These are phyloP conservation scores for Hypomyces perniciosus DNA, from an alignment of 2,329 filamentous ascomycete species.

Conservation along the genomic window DNA sequence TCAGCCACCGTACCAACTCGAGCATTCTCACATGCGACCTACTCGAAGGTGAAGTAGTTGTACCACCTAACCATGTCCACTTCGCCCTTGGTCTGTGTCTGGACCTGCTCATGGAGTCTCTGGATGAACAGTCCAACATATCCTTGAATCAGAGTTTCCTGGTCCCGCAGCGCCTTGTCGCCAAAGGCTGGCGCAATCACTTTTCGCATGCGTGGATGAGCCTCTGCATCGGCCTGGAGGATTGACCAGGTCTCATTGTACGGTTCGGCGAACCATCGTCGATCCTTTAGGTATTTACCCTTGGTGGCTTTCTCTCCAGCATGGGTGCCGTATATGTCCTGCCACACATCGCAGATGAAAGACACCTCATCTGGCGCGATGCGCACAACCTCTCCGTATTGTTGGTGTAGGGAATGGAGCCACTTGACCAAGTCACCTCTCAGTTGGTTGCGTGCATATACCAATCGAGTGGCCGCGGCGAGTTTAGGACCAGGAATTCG, in stretches of 20 bases:
- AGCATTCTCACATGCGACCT: background rate
- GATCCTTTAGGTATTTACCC: conserved; percentile 4
- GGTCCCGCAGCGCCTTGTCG: conserved; percentile 19
- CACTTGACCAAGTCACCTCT: background rate
- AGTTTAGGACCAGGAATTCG: conserved; percentile 6
- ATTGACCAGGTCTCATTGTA: conserved; percentile 7
- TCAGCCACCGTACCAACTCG: background rate
- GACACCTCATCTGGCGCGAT: conserved; percentile 42
- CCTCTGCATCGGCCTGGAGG: conserved; percentile 9
- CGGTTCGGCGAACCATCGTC: background rate
- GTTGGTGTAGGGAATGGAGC: conserved; percentile 25
- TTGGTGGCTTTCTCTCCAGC: conserved; percentile 7
- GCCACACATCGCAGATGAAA: conserved; percentile 33
- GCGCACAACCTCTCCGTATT: conserved; percentile 41
- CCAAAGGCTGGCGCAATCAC: conserved; percentile 20
- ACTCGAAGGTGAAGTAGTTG: conserved; percentile 24
- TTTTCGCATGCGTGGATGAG: conserved; percentile 12
- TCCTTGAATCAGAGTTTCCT: conserved; percentile 25
- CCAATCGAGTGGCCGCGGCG: conserved; percentile 3
- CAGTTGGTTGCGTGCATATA: background rate
- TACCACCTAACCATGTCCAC: conserved; percentile 22
- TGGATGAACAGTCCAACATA: conserved; percentile 36
- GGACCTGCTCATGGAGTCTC: conserved; percentile 28
- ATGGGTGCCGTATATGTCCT: conserved; percentile 31
- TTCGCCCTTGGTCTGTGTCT: background rate